Percentiles rank a stretch among this genome's conserved stretches.
phyloP scores from a whole-genome alignment of 1,284 basidiomycete species.

The Sanghuangporus weigelae region DNA sequence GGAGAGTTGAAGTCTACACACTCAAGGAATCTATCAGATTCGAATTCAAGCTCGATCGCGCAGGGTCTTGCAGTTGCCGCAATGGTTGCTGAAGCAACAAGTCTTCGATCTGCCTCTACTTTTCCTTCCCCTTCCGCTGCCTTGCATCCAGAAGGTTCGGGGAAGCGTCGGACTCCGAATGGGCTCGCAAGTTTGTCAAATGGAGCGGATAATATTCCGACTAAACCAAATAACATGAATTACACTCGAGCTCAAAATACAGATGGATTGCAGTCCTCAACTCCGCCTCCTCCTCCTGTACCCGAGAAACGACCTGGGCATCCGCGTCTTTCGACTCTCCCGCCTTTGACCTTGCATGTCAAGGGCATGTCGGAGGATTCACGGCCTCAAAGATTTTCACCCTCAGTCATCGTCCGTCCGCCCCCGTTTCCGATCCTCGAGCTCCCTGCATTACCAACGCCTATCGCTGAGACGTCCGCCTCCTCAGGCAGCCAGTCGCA shows the following conservation, averaged over 20 bases:
- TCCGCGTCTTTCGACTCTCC: constrained; percentile 8
- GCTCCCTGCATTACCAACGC: constrained; percentile 38
- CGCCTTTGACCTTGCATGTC: neutral
- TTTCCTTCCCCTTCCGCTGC: neutral
- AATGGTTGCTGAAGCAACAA: constrained; percentile 8
- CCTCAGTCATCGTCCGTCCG: constrained; percentile 43
- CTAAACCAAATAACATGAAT: neutral
- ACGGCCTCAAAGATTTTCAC: constrained; percentile 39
- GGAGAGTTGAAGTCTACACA: neutral
- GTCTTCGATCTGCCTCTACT: neutral
- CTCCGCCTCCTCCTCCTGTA: neutral
- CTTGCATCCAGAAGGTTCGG: neutral
- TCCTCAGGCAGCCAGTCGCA: neutral
- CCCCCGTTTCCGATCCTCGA: constrained; percentile 45
- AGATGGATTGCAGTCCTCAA: neutral
- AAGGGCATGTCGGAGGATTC: constrained; percentile 5
- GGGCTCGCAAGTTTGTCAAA: neutral
- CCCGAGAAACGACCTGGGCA: constrained; percentile 6
- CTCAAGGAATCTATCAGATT: neutral
- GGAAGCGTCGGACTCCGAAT: neutral
- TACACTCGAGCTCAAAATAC: neutral
- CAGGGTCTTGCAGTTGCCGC: constrained; percentile 10
- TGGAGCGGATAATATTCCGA: neutral
- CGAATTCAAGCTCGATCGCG: neutral
- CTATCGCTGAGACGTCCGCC: constrained; percentile 20